Evolutionary conservation across 1,284 basidiomycete species (phyloP).

Genomic region (Athelia sp.): DNA sequence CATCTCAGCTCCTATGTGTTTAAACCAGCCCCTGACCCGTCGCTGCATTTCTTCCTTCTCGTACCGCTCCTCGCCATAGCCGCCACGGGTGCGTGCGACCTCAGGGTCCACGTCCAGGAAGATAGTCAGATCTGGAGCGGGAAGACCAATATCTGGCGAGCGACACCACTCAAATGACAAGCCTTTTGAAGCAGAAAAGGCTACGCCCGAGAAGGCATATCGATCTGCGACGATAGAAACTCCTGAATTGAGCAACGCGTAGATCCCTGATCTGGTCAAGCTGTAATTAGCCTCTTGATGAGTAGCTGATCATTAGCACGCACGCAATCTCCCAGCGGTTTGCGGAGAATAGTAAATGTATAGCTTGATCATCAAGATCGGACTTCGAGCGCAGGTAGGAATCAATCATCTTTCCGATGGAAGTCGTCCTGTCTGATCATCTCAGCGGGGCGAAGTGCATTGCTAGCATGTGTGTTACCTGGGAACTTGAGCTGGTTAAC

Average conservation of each 20-base stretch:
- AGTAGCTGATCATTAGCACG: constrained; percentile 24
- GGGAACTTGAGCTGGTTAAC: constrained; percentile 79
- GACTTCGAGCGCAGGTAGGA: constrained; percentile 81
- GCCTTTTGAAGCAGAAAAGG: constrained; percentile 87
- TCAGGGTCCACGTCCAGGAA: constrained; percentile 84
- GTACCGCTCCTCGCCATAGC: constrained; percentile 89
- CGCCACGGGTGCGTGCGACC: constrained; percentile 69
- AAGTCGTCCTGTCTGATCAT: constrained; percentile 78
- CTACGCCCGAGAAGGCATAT: constrained; percentile 96
- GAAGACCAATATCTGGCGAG: constrained; percentile 81
- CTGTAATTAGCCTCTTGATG: neutral
- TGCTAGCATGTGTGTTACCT: constrained; percentile 41
- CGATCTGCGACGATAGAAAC: constrained; percentile 85
- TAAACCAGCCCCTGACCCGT: constrained; percentile 63
- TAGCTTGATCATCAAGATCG: constrained; percentile 87
- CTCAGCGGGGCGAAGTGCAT: constrained; percentile 5
- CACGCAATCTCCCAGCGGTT: constrained; percentile 96
- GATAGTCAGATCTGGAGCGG: constrained; percentile 83
- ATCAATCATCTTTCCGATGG: constrained; percentile 93
- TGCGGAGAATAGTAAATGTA: constrained; percentile 94
- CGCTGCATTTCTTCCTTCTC: constrained; percentile 77
- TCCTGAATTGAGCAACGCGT: constrained; percentile 57
- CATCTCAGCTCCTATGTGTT: constrained; percentile 54
- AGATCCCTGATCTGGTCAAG: constrained; percentile 55
- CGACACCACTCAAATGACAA: constrained; percentile 75